Evolutionary conservation across 768 basidiomycete species (phyloP).

Genomic region (Tricholoma terreum): DNA sequence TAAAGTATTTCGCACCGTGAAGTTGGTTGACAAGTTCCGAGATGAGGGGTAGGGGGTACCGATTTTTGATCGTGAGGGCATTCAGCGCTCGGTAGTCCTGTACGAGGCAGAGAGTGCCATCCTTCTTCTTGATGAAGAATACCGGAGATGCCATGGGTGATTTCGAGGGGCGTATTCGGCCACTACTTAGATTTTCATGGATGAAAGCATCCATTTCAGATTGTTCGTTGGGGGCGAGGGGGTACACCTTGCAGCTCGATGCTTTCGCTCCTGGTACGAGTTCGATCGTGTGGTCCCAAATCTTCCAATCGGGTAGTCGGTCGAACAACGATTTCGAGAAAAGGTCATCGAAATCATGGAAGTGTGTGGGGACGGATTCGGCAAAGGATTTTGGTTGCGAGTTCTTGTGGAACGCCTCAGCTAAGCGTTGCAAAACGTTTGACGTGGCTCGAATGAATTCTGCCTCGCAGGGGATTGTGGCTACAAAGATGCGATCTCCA

Average conservation of each 20-base stretch:
- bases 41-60: constrained; percentile 35
- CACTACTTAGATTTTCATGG: not conserved
- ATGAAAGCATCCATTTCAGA: constrained; percentile 5
- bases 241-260: constrained; percentile 12
- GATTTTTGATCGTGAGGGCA: constrained; percentile 30
- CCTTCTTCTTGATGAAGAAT: not conserved
- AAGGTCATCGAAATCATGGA: not conserved
- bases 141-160: not conserved
- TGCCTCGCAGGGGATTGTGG: not conserved
- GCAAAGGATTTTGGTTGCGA: not conserved
- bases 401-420: not conserved
- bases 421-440: not conserved
- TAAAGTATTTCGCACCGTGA: constrained; percentile 25
- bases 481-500: not conserved
- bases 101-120: not conserved
- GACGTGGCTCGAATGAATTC: not conserved
- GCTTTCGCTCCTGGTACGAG: not conserved
- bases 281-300: constrained; percentile 15
- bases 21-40: constrained; percentile 25
- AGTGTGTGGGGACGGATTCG: not conserved
- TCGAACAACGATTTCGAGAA: not conserved
- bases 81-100: constrained; percentile 37
- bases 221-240: constrained; percentile 5
- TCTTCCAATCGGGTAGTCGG: not conserved
- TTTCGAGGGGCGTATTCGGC: not conserved